phyloP scores from a whole-genome alignment of 441 rosid species.

The Gossypium armourianum region DNA sequence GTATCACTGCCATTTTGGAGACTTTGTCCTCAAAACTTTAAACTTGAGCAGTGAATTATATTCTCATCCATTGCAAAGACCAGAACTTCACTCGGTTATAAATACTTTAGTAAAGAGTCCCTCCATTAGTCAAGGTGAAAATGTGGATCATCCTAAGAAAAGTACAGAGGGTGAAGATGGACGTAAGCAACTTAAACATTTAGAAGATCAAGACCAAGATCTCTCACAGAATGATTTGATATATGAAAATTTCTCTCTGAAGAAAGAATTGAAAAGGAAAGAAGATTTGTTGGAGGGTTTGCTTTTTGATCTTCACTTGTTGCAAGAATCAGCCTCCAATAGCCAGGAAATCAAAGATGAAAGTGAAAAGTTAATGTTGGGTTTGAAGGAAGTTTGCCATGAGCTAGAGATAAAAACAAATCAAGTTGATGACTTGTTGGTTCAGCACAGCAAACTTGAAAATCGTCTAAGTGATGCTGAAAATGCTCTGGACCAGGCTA shows the following conservation, averaged over 20 bases:
- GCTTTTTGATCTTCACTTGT: slow-evolving; percentile 79
- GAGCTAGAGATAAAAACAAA: slow-evolving; percentile 56
- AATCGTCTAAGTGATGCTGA: slow-evolving; percentile 37
- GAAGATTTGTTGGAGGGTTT: slow-evolving; percentile 66
- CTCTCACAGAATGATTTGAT: slow-evolving; percentile 24
- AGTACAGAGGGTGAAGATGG: slow-evolving; percentile 21
- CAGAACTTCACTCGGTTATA: slow-evolving; percentile 15
- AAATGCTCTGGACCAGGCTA: slow-evolving; percentile 50
- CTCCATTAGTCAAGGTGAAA: slow-evolving; percentile 19
- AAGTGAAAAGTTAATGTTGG: slow-evolving; percentile 44
- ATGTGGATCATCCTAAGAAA: slow-evolving; percentile 17
- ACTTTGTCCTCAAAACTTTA: slow-evolving; percentile 27
- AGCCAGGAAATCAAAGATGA: slow-evolving; percentile 61
- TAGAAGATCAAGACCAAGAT: slow-evolving; percentile 26
- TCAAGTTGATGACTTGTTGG: slow-evolving; percentile 47
- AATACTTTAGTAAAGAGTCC: slow-evolving; percentile 16
- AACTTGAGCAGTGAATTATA: slow-evolving; percentile 22
- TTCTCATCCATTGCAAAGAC: slow-evolving; percentile 20
- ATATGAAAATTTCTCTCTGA: slow-evolving; percentile 48
- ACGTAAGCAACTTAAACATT: slow-evolving; percentile 21
- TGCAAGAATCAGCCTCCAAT: slow-evolving; percentile 75
- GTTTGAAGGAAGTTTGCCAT: slow-evolving; percentile 40
- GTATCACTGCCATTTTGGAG: slow-evolving; percentile 41
- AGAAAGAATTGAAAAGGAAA: slow-evolving; percentile 69
- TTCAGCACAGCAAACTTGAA: slow-evolving; percentile 46